Base-by-base conservation (phyloP, 352 stramenopile genomes). In the Globisporangium cystogenes region DNA sequence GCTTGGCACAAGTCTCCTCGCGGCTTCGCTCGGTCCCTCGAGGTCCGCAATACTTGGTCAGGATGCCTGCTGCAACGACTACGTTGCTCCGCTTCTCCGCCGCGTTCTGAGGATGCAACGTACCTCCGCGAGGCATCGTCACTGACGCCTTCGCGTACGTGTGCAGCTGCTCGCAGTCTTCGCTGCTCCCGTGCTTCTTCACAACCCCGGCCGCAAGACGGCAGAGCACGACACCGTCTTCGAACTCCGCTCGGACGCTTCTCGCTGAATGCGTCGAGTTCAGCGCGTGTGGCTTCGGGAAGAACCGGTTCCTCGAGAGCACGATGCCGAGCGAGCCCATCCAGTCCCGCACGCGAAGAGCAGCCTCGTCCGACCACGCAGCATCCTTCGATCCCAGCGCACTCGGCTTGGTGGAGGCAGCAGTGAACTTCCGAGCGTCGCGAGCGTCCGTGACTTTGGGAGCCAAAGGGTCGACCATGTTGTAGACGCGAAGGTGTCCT, bases 221-320 rank as follows among this genome's bases (percentile, higher is more conserved):
- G 29, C 57, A 68, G n/a, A 84, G 41, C 20, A 76, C 21, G n/a
- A 74, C 56, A 0, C 74, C 74, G 12, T 66, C 59, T 4, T 53
- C 27, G 40, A 83, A 78, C 10, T 12, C 10, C 15, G 8, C 23
- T 48, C 40, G 40, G 20, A 14, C 23, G 40, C n/a, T 45, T 45
- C 11, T 27, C 12, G n/a, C 10, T 16, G 20, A 10, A 18, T 12
- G 20, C 16, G 11, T 8, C 18, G 18, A 21, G 7, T 16, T 21
- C 40, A 18, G 40, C 1, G 8, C 11, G 20, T 16, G 24, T 6
- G 27, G 40, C 24, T 2, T 45, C 7, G n/a, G 21, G 3, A 16
- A 45, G 20, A 21, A 27, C 16, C 11, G 23, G n/a, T 49, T 48
- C 11, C 50, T 49, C 15, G 45, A 18, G 3, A 66, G 23, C 7